Conservation (phyloP, 176 grass and related monocot species). For the Zoysia pacifica region DNA sequence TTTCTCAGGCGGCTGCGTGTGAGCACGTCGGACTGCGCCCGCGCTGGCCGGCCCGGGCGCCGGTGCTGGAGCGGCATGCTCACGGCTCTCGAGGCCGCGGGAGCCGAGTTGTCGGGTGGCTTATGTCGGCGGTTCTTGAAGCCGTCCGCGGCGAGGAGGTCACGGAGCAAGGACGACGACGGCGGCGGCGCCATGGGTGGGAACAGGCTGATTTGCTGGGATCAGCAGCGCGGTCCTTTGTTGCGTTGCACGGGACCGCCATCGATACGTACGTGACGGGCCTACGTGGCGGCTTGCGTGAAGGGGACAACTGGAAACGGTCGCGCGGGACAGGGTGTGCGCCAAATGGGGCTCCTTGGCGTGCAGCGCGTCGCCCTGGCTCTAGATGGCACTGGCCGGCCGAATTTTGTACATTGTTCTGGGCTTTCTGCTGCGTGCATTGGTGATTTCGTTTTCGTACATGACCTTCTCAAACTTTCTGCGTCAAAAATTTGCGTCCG, state of each 20-base stretch:
- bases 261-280: conserved; percentile 13
- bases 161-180: conserved; percentile 42
- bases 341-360: conserved; percentile 46
- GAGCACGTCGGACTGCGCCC: conserved; percentile 55
- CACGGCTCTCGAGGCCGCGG: conserved; percentile 19
- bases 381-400: conserved; percentile 26
- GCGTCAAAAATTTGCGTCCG: conserved; percentile 17
- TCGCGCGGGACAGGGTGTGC: conserved; percentile 6
- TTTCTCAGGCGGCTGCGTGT: conserved; percentile 31
- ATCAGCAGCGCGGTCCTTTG: not conserved
- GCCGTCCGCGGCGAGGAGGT: conserved; percentile 49
- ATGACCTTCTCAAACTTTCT: conserved; percentile 18
- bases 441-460: not conserved
- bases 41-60: conserved; percentile 31
- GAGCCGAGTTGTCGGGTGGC: not conserved
- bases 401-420: not conserved
- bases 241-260: not conserved
- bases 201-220: not conserved
- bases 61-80: conserved; percentile 44
- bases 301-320: conserved; percentile 27
- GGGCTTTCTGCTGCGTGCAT: not conserved
- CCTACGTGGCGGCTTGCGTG: conserved; percentile 17
- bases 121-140: conserved; percentile 50
- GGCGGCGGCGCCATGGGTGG: conserved; percentile 41
- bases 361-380: conserved; percentile 7